Evolutionary conservation across 2,329 filamentous ascomycete species (phyloP).

Genomic region (Trichoderma atroviride): DNA sequence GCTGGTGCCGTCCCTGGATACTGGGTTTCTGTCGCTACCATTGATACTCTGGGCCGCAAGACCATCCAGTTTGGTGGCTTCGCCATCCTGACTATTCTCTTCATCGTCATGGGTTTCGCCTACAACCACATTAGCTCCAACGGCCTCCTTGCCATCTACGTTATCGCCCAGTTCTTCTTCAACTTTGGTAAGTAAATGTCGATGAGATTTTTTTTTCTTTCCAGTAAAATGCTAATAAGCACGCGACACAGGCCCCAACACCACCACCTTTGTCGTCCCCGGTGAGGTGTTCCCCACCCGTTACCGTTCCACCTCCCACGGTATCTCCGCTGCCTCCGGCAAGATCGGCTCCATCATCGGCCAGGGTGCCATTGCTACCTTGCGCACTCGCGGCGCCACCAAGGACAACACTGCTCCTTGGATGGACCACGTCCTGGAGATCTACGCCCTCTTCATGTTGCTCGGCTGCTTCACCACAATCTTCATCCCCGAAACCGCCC

Average conservation of each 20-base stretch:
- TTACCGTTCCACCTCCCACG: constrained; percentile 60
- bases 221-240: no score
- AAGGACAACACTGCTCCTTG: constrained; percentile 55
- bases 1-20: constrained; percentile 81
- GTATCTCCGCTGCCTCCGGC: constrained; percentile 57
- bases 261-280: constrained; percentile 60
- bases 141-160: constrained; percentile 59
- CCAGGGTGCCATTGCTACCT: constrained; percentile 59
- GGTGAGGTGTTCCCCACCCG: constrained; percentile 60
- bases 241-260: constrained; percentile 49
- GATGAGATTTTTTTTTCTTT: background rate
- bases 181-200: constrained; percentile 49
- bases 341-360: constrained; percentile 61
- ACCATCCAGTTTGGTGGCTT: constrained; percentile 72
- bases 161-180: constrained; percentile 62
- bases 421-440: constrained; percentile 78
- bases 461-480: constrained; percentile 69
- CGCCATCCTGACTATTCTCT: constrained; percentile 61
- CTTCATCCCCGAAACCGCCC: constrained; percentile 73
- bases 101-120: constrained; percentile 64
- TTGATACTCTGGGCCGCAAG: constrained; percentile 76
- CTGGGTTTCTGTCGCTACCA: constrained; percentile 75
- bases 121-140: constrained; percentile 56
- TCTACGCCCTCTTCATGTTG: constrained; percentile 76
- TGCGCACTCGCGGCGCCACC: constrained; percentile 51